Conservation (phyloP, 2,329 filamentous ascomycete species). For the Trichoderma breve region DNA sequence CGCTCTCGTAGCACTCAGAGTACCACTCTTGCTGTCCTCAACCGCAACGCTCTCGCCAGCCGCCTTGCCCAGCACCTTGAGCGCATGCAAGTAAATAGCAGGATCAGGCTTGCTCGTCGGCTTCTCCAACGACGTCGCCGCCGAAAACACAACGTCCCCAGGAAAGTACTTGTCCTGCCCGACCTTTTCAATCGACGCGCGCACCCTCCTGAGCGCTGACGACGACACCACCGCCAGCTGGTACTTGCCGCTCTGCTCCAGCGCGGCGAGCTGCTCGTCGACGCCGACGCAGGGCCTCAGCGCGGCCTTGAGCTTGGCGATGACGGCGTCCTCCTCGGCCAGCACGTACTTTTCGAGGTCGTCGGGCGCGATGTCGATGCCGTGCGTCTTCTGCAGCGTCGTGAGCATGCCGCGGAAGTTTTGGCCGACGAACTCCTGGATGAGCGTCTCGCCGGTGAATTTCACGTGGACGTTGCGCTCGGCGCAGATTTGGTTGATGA, state of each 20-base stretch:
- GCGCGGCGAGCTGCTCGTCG: conserved; percentile 63
- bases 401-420: conserved; percentile 93
- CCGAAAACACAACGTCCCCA: conserved; percentile 74
- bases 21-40: conserved; percentile 86
- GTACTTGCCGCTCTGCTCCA: conserved; percentile 62
- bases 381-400: conserved; percentile 71
- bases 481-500: conserved; percentile 81
- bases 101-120: conserved; percentile 93
- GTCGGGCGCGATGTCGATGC: conserved; percentile 64
- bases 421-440: conserved; percentile 85
- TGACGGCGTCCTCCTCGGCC: conserved; percentile 79
- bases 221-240: conserved; percentile 77
- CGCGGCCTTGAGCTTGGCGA: conserved; percentile 70
- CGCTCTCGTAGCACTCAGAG: conserved; percentile 69
- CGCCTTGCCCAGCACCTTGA: conserved; percentile 69
- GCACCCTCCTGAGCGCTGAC: conserved; percentile 73
- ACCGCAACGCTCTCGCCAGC: conserved; percentile 73
- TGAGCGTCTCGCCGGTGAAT: conserved; percentile 77
- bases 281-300: conserved; percentile 68
- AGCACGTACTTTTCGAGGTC: conserved; percentile 74
- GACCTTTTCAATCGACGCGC: conserved; percentile 75
- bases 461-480: conserved; percentile 60
- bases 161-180: conserved; percentile 77
- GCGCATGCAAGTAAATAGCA: conserved; percentile 78
- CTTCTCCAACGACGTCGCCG: conserved; percentile 71